Conservation (phyloP, 768 basidiomycete species). For the Suillus ampliporus region DNA sequence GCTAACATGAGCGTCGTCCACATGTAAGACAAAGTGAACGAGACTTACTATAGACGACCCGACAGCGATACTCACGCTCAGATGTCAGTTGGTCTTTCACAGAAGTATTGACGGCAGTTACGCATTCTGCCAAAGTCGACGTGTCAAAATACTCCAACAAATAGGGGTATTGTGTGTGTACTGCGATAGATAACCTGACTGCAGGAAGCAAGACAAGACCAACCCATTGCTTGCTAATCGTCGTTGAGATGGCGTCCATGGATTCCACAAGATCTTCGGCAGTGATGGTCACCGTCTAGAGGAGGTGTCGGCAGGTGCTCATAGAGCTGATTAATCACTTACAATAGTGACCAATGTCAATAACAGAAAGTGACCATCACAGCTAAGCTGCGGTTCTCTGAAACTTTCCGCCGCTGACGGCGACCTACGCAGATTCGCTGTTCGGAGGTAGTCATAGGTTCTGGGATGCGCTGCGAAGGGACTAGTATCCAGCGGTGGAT, state of each 20-base stretch:
- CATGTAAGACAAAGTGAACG: conserved; percentile 1
- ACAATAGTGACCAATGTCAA: conserved; percentile 69
- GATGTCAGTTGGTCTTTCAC: conserved; percentile 81
- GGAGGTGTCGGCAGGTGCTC: not conserved
- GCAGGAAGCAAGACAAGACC: conserved; percentile 88
- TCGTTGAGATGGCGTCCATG: conserved; percentile 76
- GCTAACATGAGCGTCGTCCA: not conserved
- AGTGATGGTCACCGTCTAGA: conserved; percentile 59
- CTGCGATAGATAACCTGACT: conserved; percentile 80
- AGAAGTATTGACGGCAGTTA: conserved; percentile 90
- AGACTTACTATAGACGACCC: conserved; percentile 73
- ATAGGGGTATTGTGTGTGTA: conserved; percentile 29
- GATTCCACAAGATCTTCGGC: conserved; percentile 82
- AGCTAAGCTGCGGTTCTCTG: conserved; percentile 63
- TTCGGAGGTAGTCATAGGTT: conserved; percentile 19
- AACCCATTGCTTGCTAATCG: conserved; percentile 87
- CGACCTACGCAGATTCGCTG: conserved; percentile 17
- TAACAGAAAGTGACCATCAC: conserved; percentile 60
- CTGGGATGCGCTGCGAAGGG: conserved; percentile 13
- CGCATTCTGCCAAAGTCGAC: conserved; percentile 63
- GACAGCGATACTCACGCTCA: conserved; percentile 85
- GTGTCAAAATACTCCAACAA: not conserved
- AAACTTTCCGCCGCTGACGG: conserved; percentile 27
- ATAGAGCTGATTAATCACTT: conserved; percentile 29
- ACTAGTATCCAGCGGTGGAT: conserved; percentile 12